Conservation (phyloP, 2,329 filamentous ascomycete genomes). For the Neopestalotiopsis rosae region DNA sequence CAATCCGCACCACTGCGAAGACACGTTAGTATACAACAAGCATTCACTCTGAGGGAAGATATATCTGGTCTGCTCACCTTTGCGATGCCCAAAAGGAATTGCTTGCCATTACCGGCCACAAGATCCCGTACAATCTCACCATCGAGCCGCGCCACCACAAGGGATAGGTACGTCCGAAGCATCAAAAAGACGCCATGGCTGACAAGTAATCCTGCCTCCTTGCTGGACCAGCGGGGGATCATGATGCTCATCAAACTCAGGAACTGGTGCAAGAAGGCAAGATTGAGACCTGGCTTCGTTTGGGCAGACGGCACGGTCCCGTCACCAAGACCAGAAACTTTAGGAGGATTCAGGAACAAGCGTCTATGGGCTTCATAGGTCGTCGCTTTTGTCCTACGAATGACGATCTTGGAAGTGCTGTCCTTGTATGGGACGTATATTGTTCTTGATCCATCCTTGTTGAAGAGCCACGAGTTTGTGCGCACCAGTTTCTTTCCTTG, state of each 20-base stretch:
- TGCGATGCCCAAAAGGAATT: slow-evolving; percentile 84
- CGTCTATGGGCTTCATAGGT: slow-evolving; percentile 97
- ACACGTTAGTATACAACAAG: neutral
- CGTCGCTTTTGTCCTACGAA: slow-evolving; percentile 85
- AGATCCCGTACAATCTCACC: slow-evolving; percentile 96
- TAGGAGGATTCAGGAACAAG: slow-evolving; percentile 88
- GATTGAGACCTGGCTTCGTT: slow-evolving; percentile 91
- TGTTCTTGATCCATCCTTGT: slow-evolving; percentile 92
- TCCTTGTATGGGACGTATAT: slow-evolving; percentile 95
- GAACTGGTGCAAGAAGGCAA: slow-evolving; percentile 97
- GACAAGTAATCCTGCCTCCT: slow-evolving; percentile 88
- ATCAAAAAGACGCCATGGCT: slow-evolving; percentile 91
- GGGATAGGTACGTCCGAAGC: slow-evolving; percentile 89
- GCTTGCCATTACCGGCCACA: slow-evolving; percentile 90
- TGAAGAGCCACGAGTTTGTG: slow-evolving; percentile 89
- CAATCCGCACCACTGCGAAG: slow-evolving; percentile 80
- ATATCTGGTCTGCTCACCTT: slow-evolving; percentile 59
- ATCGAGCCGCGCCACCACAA: slow-evolving; percentile 90
- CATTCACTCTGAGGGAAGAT: neutral
- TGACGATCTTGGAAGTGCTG: slow-evolving; percentile 87
- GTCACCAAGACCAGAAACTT: slow-evolving; percentile 78
- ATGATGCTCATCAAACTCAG: slow-evolving; percentile 96
- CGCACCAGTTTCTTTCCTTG: slow-evolving; percentile 82
- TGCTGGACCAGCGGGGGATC: slow-evolving; percentile 94
- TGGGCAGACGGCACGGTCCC: slow-evolving; percentile 82